Percentiles rank a stretch among this genome's conserved stretches.
Evolutionary conservation across 179 eudicot genomes (phyloP).

Genomic region (Nepenthes alata): DNA sequence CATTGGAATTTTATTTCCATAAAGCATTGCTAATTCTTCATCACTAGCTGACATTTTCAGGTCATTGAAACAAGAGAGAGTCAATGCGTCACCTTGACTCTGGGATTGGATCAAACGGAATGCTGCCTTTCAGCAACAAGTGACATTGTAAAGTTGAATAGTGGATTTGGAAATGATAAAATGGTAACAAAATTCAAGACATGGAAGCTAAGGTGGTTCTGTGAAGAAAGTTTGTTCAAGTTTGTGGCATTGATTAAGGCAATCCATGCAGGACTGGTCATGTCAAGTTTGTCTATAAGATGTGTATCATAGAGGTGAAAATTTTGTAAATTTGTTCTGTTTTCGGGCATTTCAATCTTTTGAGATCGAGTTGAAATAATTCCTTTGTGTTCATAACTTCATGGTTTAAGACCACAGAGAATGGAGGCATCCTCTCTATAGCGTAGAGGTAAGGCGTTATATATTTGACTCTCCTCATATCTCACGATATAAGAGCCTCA

Average conservation of each 20-base stretch:
- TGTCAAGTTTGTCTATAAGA: conserved; percentile 22
- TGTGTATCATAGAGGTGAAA: conserved; percentile 8
- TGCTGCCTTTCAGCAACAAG: conserved; percentile 13
- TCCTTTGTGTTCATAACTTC: not conserved
- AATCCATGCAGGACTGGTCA: conserved; percentile 23
- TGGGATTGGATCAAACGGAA: conserved; percentile 10
- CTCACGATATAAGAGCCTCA: too few relatives aligned
- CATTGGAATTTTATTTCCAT: not conserved
- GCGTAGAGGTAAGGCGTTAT: too few relatives aligned
- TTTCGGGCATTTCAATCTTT: not conserved
- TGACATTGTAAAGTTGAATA: conserved; percentile 10
- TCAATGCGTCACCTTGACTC: conserved; percentile 24
- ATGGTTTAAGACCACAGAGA: not conserved
- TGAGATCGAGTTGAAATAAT: too few relatives aligned
- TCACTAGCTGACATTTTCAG: conserved; percentile 18
- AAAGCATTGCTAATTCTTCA: conserved; percentile 1
- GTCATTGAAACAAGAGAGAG: conserved; percentile 34
- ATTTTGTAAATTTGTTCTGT: not conserved
- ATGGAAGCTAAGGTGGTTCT: conserved; percentile 51
- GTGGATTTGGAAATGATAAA: conserved; percentile 2
- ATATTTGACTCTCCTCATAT: too few relatives aligned
- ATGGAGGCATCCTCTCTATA: too few relatives aligned
- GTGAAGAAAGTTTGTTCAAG: conserved; percentile 28
- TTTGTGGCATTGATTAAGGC: conserved; percentile 43
- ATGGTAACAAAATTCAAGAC: conserved; percentile 12